Percentiles rank a stretch among this genome's conserved stretches.
Evolutionary conservation across 2,329 filamentous ascomycete species (phyloP).

Genomic region (Xylaria sp.): DNA sequence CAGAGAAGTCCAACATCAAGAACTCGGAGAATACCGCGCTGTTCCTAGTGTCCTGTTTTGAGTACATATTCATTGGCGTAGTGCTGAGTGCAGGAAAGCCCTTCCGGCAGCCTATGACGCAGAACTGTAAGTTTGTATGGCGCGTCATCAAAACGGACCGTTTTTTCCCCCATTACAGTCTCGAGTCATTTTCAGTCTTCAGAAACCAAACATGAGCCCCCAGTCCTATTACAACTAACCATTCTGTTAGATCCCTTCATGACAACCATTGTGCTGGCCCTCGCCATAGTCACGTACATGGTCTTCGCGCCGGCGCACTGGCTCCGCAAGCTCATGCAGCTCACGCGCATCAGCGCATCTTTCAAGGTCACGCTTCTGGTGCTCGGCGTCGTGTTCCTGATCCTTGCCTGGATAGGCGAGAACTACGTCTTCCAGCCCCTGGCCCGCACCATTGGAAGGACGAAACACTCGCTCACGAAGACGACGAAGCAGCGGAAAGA

Average conservation of each 20-base stretch:
- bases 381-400: conserved; percentile 76
- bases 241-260: conserved; percentile 80
- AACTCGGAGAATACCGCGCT: conserved; percentile 95
- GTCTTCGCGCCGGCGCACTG: conserved; percentile 76
- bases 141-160: neutral
- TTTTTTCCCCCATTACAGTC: neutral
- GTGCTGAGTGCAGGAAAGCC: conserved; percentile 92
- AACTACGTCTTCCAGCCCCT: conserved; percentile 74
- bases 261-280: conserved; percentile 74
- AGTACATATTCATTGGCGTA: conserved; percentile 91
- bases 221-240: conserved; percentile 39
- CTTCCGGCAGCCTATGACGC: conserved; percentile 81
- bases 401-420: conserved; percentile 76
- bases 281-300: conserved; percentile 81
- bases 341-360: conserved; percentile 77
- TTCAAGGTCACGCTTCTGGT: conserved; percentile 79
- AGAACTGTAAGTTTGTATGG: conserved; percentile 75
- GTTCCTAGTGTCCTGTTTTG: conserved; percentile 91
- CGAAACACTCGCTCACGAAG: conserved; percentile 67
- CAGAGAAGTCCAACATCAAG: conserved; percentile 82
- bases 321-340: conserved; percentile 81
- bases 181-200: neutral
- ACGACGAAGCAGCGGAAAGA: conserved; percentile 81
- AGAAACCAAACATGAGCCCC: neutral
- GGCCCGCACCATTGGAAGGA: conserved; percentile 72